Evolutionary conservation across 495 filamentous ascomycete genomes (phyloP), one percentile per base, ranked within the genome.

Genomic region (Apodospora peruviana): DNA sequence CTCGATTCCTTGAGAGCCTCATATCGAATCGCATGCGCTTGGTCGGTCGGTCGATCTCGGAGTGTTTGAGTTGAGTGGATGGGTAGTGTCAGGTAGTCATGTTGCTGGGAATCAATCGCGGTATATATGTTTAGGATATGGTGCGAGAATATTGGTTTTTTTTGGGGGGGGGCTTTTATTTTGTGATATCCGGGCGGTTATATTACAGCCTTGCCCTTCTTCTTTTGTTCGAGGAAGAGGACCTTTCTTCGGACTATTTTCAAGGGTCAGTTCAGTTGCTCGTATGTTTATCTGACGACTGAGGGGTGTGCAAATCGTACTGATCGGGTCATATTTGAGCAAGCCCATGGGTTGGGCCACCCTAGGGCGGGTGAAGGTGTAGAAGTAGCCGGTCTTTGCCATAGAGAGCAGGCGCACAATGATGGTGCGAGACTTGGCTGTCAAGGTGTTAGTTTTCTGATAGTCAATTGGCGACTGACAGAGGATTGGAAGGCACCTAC

Each of bases 261-360:
- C 47, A 4, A 25, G 23, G 11, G 19, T 20, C 16, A 5, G 3
- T 39, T 44, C 35, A 52, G 51, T 52, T 34, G 25, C 7, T 2
- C n/a, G 17, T 29, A 18, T 43, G 5, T 43, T 11, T 32, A 20
- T 16, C 12, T 32, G 25, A 10, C 10, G 9, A 23, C 24, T 41
- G 41, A 19, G 39, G 11, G 12, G 23, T 29, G 22, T 44, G 23
- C 29, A 17, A 7, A 19, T 18, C 89, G 69, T 88, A 87, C 95
- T 87, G 59, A 99, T 87, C 49, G 94, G 94, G 71, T 99, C 94
- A 67, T 99, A 97, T 73, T 99, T 99, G 55, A 97, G 76, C 90
- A 97, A 95, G 71, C 87, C 91, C 68, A 97, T 78, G 32, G 94
- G 93, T 34, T 83, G 74, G 48, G 91, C 77, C 20, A 76, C 73